These are phyloP conservation scores for Zea luxurians DNA, from an alignment of 176 grass and related monocot genomes.

Conservation along the genomic window DNA sequence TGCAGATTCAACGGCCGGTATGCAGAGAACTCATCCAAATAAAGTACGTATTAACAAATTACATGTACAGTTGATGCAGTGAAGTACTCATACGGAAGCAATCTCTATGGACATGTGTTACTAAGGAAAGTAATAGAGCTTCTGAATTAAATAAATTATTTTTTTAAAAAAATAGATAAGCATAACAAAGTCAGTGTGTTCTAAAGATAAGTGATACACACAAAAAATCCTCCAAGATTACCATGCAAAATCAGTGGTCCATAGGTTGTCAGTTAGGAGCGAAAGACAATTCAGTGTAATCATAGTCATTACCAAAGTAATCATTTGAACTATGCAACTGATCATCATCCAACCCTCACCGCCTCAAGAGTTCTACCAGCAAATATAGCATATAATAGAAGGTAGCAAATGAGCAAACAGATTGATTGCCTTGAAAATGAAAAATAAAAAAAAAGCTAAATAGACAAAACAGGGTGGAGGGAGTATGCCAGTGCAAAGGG, in stretches of 20 bases:
- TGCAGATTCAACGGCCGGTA: background rate
- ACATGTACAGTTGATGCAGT: background rate
- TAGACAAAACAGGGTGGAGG: too few species aligned
- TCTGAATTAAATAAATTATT: background rate
- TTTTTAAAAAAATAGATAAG: background rate
- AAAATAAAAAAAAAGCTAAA: background rate
- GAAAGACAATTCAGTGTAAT: slow-evolving; percentile 36
- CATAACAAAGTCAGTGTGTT: background rate
- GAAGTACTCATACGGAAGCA: background rate
- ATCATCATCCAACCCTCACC: slow-evolving; percentile 22
- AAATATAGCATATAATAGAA: background rate
- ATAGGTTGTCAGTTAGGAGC: slow-evolving; percentile 35
- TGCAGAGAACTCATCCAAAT: background rate
- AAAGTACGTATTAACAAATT: too few species aligned
- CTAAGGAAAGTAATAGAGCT: background rate
- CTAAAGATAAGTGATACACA: background rate
- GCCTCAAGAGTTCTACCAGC: background rate
- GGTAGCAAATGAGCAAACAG: background rate
- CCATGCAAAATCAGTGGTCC: background rate
- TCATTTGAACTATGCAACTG: slow-evolving; percentile 43
- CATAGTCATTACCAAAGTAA: background rate
- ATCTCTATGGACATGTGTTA: background rate
- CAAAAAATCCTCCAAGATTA: background rate
- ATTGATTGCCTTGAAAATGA: background rate
- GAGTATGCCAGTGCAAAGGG: background rate